Evolutionary conservation across 441 rosid species (phyloP), one percentile per base, ranked within the genome.

Genomic region (Corymbia citriodora): DNA sequence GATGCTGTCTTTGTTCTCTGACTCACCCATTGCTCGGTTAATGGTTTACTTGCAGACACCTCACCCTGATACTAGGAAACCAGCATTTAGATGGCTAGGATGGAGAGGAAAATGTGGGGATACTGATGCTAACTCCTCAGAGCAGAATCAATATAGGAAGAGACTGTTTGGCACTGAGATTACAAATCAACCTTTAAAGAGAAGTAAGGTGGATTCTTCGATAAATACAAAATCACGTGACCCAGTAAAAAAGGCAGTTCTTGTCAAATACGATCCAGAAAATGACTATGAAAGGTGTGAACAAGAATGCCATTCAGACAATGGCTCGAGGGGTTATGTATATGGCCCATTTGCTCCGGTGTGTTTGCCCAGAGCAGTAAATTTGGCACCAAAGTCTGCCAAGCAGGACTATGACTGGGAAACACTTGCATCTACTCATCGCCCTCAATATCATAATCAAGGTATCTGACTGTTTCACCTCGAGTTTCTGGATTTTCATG

Each of bases 21-120:
- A 88, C 33, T 91, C 27, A 83, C 18, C 27, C 16, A 79, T 91
- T 90, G 83, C 21, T 91, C 68, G 54, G 61, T 87, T 53, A 88
- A 86, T 91, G 57, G 87, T 61, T 59, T 88, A 86, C 90, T 23
- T 92, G 91, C 94, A 97, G 99, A 95, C 95, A 86, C 97, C 94
- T 90, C 95, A 95, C 89, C 96, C 98, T 23, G 96, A 94, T 87
- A 97, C 93, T 87, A 96, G 95, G 93, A 97, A 93, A 92, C 95
- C 98, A 7, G 99, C 98, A 63, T 98, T 94, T 89, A 96, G 96
- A 94, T 98, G 99, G 99, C 89, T 96, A 90, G 99, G 97, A 90
- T 92, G 94, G 95, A 92, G 91, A 87, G 94, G 94, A 83, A 92
- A 92, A 82, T 70, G 91, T 36, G 90, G 90, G 87, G 91, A 86